Evolutionary conservation across 2,329 filamentous ascomycete species (phyloP), one percentile per base, ranked within the genome.

Genomic region (Exophiala sp.): DNA sequence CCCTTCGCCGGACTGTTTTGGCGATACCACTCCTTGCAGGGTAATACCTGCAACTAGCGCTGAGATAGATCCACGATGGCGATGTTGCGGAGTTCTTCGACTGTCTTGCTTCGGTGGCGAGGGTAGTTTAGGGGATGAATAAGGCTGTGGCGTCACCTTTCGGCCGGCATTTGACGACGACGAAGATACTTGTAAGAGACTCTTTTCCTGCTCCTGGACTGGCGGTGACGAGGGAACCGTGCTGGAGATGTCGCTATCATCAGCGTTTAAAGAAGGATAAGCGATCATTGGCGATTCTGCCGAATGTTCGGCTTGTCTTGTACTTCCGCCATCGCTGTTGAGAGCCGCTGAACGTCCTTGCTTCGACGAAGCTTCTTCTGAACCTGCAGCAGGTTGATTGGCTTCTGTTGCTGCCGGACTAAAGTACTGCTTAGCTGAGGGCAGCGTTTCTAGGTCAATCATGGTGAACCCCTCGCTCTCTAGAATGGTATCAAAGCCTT

Each of bases 391-490:
- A 19, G 29, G 18, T 2, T 18, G 19, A n/a, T 41, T 18, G 18
- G n/a, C 19, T 39, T 11, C 49, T 11, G 21, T 35, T 2, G 49
- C 39, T 32, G 39, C 23, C 14, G 46, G 45, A 16, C 45, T 57
- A 50, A 46, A 42, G 40, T 44, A 51, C 29, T 55, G 58, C 55
- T 68, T 68, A 18, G 72, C 67, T 2, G 75, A 78, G 4, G 73
- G 73, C 18, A 79, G 63, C 2, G 75, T 75, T 50, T 76, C 71
- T 38, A 78, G 63, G 10, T 76, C 78, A 40, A 79, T 75, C 74
- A 79, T 77, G 50, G 74, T 79, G 53, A 79, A 79, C 2, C 73
- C 76, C 65, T 79, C 76, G 56, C 76, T 78, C 62, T 79, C 76
- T 55, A 79, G 68, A 16, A 79, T 75, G 1, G 76, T 75, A 60